phyloP scores from a whole-genome alignment of 1,284 basidiomycete genomes.

The Cryptococcus sp. region DNA sequence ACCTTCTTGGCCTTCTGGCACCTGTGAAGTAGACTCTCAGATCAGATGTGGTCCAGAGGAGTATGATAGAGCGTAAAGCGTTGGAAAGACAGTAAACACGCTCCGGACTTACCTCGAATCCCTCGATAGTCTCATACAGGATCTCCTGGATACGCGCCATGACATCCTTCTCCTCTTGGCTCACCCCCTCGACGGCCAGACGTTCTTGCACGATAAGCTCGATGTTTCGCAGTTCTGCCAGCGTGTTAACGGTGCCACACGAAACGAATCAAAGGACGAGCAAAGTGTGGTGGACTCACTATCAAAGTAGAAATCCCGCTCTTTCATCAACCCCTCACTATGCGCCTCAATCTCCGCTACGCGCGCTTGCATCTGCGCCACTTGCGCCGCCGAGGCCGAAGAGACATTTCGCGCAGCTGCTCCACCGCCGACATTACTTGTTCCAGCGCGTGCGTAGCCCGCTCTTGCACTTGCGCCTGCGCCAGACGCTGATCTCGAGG shows the following conservation, averaged over 20 bases:
- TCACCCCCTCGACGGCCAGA: slow-evolving; percentile 62
- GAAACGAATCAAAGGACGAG: not conserved
- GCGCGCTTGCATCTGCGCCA: slow-evolving; percentile 69
- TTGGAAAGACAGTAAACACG: not conserved
- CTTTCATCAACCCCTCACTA: slow-evolving; percentile 87
- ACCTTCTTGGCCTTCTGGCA: slow-evolving; percentile 47
- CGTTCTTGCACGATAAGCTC: slow-evolving; percentile 87
- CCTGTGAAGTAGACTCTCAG: slow-evolving; percentile 13
- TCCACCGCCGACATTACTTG: slow-evolving; percentile 11
- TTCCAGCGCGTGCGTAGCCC: slow-evolving; percentile 10
- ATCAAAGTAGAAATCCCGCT: slow-evolving; percentile 97
- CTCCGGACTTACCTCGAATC: slow-evolving; percentile 67
- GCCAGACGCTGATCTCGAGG: slow-evolving; percentile 14
- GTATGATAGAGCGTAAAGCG: not conserved
- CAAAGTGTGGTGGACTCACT: slow-evolving; percentile 65
- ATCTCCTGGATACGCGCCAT: slow-evolving; percentile 88
- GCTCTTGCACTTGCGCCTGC: slow-evolving; percentile 16
- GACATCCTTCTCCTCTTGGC: slow-evolving; percentile 66
- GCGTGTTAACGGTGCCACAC: not conserved
- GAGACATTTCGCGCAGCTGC: slow-evolving; percentile 33
- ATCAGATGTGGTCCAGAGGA: not conserved
- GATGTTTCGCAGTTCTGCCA: slow-evolving; percentile 79
- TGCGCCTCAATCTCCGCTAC: slow-evolving; percentile 79
- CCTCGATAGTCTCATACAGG: slow-evolving; percentile 90
- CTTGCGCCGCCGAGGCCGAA: slow-evolving; percentile 42